Conservation (phyloP, 1,139 yeast genomes). For the Petasospora rhodanensis region DNA sequence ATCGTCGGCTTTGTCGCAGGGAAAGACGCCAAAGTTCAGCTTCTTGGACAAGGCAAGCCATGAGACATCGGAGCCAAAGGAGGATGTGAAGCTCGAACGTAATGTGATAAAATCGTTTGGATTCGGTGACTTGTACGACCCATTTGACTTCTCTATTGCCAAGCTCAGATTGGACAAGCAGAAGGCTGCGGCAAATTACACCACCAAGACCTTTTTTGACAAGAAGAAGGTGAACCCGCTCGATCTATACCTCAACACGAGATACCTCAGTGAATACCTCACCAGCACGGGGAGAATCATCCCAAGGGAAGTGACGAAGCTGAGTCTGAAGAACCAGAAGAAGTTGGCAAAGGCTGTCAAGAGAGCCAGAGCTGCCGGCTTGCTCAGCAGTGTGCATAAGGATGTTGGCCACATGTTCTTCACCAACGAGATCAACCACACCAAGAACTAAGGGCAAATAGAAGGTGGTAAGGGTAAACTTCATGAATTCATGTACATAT, state of each 20-base stretch:
- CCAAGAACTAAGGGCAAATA: too few species aligned
- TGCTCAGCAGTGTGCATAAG: constrained; percentile 58
- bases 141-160: constrained; percentile 67
- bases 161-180: constrained; percentile 36
- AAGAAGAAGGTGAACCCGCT: constrained; percentile 57
- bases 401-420: constrained; percentile 32
- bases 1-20: constrained; percentile 1
- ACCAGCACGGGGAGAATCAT: constrained; percentile 63
- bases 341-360: constrained; percentile 61
- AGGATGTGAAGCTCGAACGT: constrained; percentile 2
- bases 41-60: not conserved
- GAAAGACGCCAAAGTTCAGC: not conserved
- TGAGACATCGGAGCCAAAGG: not conserved
- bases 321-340: constrained; percentile 57
- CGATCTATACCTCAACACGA: constrained; percentile 63
- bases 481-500: constrained; percentile 14
- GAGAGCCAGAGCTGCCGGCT: constrained; percentile 65
- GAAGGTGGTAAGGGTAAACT: not conserved
- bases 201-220: constrained; percentile 37
- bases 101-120: constrained; percentile 34
- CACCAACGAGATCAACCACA: constrained; percentile 7
- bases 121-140: constrained; percentile 53
- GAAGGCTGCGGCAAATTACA: constrained; percentile 12
- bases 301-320: constrained; percentile 65
- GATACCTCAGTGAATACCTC: constrained; percentile 52